These are phyloP conservation scores for Eucalyptus curtisii DNA, from an alignment of 345 rosid species.

Conservation along the genomic window DNA sequence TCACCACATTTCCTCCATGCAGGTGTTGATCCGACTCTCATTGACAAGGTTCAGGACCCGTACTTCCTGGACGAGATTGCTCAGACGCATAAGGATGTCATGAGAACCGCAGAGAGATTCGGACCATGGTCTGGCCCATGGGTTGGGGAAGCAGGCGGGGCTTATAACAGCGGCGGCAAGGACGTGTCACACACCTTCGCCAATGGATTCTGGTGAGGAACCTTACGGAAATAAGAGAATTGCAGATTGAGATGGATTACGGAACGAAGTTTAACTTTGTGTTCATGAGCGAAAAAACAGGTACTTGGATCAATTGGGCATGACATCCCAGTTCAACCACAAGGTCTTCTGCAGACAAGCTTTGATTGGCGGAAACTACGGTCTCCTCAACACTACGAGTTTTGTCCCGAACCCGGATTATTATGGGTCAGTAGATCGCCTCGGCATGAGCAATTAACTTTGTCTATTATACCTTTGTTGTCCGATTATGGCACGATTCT, in stretches of 20 bases:
- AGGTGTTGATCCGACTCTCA: conserved; percentile 33
- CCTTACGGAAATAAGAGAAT: not conserved
- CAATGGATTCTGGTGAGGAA: conserved; percentile 43
- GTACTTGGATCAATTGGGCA: conserved; percentile 59
- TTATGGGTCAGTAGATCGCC: conserved; percentile 21
- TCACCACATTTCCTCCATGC: not conserved
- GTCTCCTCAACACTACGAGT: conserved; percentile 36
- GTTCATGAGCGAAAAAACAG: not conserved
- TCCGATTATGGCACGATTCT: not conserved
- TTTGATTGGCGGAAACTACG: conserved; percentile 60
- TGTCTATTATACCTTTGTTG: not conserved
- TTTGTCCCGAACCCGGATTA: conserved; percentile 63
- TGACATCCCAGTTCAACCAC: conserved; percentile 42
- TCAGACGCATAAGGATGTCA: conserved; percentile 27
- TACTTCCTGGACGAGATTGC: conserved; percentile 23
- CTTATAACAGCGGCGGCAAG: conserved; percentile 60
- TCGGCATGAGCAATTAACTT: not conserved
- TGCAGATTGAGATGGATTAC: not conserved
- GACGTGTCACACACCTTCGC: conserved; percentile 46
- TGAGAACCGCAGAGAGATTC: not conserved
- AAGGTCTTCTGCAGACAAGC: conserved; percentile 64
- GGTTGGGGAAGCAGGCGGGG: conserved; percentile 69
- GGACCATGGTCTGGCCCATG: conserved; percentile 48
- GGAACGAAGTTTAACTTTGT: not conserved
- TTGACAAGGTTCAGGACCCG: conserved; percentile 42